Evolutionary conservation across 331 rosid genomes (phyloP).

Genomic region (Acacia pycnantha): DNA sequence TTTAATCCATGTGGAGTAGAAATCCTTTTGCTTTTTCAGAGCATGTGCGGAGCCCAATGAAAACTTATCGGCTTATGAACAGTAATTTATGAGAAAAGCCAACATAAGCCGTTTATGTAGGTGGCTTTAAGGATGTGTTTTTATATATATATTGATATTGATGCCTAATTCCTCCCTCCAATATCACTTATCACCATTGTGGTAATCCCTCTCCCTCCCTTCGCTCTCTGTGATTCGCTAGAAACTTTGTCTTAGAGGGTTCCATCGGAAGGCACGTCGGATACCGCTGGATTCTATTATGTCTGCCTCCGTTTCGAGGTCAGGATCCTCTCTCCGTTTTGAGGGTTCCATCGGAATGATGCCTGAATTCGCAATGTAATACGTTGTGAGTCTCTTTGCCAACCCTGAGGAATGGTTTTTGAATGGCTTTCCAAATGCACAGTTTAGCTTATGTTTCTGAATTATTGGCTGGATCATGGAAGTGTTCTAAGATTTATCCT

Average conservation of each 20-base stretch:
- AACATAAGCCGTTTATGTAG: too few relatives aligned
- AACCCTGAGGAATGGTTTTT: background rate
- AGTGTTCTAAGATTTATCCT: too few relatives aligned
- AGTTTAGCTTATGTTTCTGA: background rate
- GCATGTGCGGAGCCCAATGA: too few relatives aligned
- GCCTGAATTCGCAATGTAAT: background rate
- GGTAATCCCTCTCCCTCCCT: background rate
- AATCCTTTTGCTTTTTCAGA: too few relatives aligned
- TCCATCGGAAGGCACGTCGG: constrained; percentile 37
- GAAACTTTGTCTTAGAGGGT: background rate
- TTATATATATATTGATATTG: too few relatives aligned
- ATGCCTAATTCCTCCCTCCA: too few relatives aligned
- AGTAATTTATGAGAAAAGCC: too few relatives aligned
- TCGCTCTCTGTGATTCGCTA: background rate
- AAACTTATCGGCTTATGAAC: too few relatives aligned
- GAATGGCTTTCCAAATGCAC: background rate
- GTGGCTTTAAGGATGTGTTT: too few relatives aligned
- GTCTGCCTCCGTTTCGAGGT: constrained; percentile 27
- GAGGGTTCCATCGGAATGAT: constrained; percentile 5
- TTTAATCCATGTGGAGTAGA: too few relatives aligned
- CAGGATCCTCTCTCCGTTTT: background rate
- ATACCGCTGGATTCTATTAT: constrained; percentile 40
- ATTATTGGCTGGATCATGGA: background rate
- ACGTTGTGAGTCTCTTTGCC: background rate
- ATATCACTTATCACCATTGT: too few relatives aligned